Conservation (phyloP, 225 moss, liverwort and hornwort genomes). For the Bryoerythrophyllum caledonicum region DNA sequence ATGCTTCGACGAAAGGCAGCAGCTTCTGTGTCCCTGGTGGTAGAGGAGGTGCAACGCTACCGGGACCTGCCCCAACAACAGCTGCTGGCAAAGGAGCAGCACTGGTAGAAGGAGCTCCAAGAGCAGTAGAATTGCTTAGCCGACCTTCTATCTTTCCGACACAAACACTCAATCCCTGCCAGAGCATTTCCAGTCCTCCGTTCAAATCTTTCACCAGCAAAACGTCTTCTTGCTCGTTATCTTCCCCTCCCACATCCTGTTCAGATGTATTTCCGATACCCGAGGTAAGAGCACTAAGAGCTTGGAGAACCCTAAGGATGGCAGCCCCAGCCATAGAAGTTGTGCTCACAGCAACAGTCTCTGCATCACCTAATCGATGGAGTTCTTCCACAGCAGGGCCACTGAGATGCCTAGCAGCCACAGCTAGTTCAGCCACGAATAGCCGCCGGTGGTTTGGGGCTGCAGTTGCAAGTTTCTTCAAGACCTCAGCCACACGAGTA, state of each 20-base stretch:
- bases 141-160: slow-evolving; percentile 81
- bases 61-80: slow-evolving; percentile 61
- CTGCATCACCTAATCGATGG: slow-evolving; percentile 70
- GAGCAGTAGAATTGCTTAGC: slow-evolving; percentile 57
- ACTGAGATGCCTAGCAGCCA: slow-evolving; percentile 68
- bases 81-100: slow-evolving; percentile 45
- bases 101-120: slow-evolving; percentile 56
- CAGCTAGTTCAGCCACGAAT: slow-evolving; percentile 83
- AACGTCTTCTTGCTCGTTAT: slow-evolving; percentile 85
- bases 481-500: slow-evolving; percentile 80
- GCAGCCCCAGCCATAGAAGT: slow-evolving; percentile 94
- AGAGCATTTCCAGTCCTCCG: slow-evolving; percentile 74
- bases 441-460: slow-evolving; percentile 78
- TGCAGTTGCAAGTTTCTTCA: slow-evolving; percentile 91
- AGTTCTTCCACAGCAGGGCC: slow-evolving; percentile 80
- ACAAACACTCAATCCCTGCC: slow-evolving; percentile 84
- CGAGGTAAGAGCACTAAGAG: slow-evolving; percentile 80
- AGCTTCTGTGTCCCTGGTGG: slow-evolving; percentile 91
- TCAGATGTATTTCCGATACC: slow-evolving; percentile 46
- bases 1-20: slow-evolving; percentile 91
- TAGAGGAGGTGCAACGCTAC: slow-evolving; percentile 77
- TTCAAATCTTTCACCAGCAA: slow-evolving; percentile 73
- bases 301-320: slow-evolving; percentile 87
- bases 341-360: slow-evolving; percentile 68
- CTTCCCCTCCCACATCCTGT: slow-evolving; percentile 55